Evolutionary conservation across 2,329 filamentous ascomycete genomes (phyloP).

Genomic region (Colletotrichum falcatum): DNA sequence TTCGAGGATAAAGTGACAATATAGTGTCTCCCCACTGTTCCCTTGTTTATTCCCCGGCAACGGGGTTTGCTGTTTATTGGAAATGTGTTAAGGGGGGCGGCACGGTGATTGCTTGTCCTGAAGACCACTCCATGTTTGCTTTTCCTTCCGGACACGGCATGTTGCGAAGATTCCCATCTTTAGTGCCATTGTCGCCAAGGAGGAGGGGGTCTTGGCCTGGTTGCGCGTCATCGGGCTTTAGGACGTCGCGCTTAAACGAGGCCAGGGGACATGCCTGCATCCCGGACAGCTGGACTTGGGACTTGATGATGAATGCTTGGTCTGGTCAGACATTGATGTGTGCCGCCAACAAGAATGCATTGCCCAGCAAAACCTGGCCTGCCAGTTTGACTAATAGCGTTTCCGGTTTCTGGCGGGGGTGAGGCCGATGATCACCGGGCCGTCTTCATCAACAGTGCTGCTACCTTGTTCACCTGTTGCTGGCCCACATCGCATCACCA

Average conservation of each 20-base stretch:
- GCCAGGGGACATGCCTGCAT: conserved; percentile 33
- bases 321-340: neutral
- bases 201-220: conserved; percentile 20
- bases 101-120: neutral
- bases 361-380: conserved; percentile 5
- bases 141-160: conserved; percentile 1
- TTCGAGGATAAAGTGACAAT: conserved; percentile 28
- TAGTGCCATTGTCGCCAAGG: neutral
- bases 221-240: conserved; percentile 34
- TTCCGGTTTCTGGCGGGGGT: too few species aligned
- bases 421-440: too few species aligned
- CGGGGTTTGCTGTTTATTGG: conserved; percentile 33
- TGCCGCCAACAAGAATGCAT: neutral
- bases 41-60: conserved; percentile 37
- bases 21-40: conserved; percentile 12
- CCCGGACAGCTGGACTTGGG: conserved; percentile 1
- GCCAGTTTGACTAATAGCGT: conserved; percentile 8
- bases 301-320: neutral
- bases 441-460: neutral
- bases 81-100: neutral
- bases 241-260: conserved; percentile 33
- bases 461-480: neutral
- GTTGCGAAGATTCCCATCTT: neutral
- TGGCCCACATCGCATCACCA: neutral
- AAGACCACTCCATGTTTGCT: neutral